Evolutionary conservation across 331 rosid genomes (phyloP).

Genomic region (Pyracantha coccinea): DNA sequence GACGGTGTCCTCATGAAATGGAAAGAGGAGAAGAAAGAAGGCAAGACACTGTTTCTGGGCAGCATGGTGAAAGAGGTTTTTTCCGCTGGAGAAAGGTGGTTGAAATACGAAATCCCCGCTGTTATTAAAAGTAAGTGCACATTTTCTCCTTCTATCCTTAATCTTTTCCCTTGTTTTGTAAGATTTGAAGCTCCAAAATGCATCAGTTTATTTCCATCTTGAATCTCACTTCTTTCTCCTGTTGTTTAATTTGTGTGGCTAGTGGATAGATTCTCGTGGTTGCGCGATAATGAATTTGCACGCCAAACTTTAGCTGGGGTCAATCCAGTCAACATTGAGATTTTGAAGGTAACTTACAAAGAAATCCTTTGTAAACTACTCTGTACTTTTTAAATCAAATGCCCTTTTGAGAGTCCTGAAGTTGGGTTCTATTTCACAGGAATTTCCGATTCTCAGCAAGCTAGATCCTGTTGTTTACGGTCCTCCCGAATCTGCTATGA

Average conservation of each 20-base stretch:
- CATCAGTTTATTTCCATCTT: background rate
- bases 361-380: background rate
- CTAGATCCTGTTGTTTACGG: conserved; percentile 72
- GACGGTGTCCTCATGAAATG: conserved; percentile 54
- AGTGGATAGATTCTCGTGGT: conserved; percentile 92
- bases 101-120: conserved; percentile 77
- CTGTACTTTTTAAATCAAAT: background rate
- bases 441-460: conserved; percentile 74
- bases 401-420: background rate
- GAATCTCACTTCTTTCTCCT: background rate
- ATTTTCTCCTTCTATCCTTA: background rate
- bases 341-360: conserved; percentile 53
- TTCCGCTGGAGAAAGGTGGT: conserved; percentile 39
- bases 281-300: conserved; percentile 88
- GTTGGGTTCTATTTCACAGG: conserved; percentile 32
- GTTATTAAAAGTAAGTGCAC: conserved; percentile 47
- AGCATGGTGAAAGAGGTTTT: conserved; percentile 52
- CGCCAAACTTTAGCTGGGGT: conserved; percentile 82
- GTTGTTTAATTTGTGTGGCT: conserved; percentile 5
- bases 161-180: background rate
- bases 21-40: conserved; percentile 35
- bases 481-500: conserved; percentile 69
- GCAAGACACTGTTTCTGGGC: conserved; percentile 27
- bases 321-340: conserved; percentile 89
- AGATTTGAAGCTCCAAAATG: background rate